Conservation (phyloP, 768 basidiomycete genomes). For the Termitomyces sp. region DNA sequence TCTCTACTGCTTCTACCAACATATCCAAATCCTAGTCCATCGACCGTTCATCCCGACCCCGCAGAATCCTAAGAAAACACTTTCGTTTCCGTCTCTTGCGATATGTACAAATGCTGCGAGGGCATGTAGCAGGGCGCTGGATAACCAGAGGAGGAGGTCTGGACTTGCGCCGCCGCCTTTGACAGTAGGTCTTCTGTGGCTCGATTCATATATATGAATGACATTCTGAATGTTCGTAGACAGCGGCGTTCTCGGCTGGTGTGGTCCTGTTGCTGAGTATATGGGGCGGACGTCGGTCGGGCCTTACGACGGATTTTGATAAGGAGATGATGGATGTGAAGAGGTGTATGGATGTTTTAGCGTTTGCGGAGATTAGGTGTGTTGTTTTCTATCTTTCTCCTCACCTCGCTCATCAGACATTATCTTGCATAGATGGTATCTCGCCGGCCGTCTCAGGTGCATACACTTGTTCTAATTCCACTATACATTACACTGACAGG, state of each 20-base stretch:
- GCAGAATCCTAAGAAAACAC: conserved; percentile 33
- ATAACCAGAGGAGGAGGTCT: conserved; percentile 43
- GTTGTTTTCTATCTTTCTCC: neutral
- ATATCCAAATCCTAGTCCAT: conserved; percentile 70
- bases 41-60: conserved; percentile 73
- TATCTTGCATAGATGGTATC: conserved; percentile 29
- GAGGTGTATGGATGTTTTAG: conserved; percentile 56
- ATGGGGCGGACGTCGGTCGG: conserved; percentile 61
- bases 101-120: conserved; percentile 81
- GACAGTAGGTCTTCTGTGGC: conserved; percentile 23
- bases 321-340: conserved; percentile 61
- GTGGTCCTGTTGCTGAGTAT: conserved; percentile 65
- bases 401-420: neutral
- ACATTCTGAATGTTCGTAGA: conserved; percentile 20
- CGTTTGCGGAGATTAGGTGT: conserved; percentile 32
- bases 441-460: conserved; percentile 44
- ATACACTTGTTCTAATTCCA: neutral
- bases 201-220: neutral
- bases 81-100: conserved; percentile 63
- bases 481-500: conserved; percentile 4
- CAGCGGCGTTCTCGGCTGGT: conserved; percentile 39
- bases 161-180: conserved; percentile 26
- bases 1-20: conserved; percentile 47
- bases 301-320: conserved; percentile 42
- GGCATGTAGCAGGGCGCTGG: conserved; percentile 74